These are phyloP conservation scores for Glycine soja DNA, from an alignment of 306 rosid species.

Conservation along the genomic window DNA sequence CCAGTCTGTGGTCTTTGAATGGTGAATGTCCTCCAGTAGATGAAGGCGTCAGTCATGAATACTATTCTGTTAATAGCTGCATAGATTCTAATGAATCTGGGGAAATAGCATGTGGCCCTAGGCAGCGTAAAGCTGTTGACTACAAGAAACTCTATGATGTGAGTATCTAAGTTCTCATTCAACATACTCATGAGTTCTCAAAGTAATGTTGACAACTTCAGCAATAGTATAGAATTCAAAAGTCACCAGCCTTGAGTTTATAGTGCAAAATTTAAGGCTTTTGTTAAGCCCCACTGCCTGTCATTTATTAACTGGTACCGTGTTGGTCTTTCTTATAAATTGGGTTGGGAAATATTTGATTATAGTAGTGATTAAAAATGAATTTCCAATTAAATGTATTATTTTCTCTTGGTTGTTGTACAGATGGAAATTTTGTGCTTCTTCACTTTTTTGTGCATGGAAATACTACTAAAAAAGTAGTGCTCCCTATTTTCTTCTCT, in stretches of 20 bases:
- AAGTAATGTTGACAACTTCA: background rate
- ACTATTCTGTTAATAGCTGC: constrained; percentile 52
- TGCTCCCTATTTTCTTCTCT: background rate
- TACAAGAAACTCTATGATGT: constrained; percentile 79
- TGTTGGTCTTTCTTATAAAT: constrained; percentile 25
- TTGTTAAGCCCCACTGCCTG: background rate
- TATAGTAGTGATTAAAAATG: constrained; percentile 16
- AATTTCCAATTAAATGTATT: constrained; percentile 11
- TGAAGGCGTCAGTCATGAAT: constrained; percentile 46
- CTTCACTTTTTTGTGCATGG: background rate
- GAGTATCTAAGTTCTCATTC: constrained; percentile 51
- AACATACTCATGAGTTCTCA: background rate
- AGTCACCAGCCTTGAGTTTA: background rate
- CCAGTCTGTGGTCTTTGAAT: constrained; percentile 62
- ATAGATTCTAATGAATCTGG: constrained; percentile 72
- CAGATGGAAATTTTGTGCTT: background rate
- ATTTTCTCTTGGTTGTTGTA: constrained; percentile 28
- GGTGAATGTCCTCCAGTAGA: constrained; percentile 47
- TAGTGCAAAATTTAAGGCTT: constrained; percentile 36
- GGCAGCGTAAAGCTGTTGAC: constrained; percentile 81
- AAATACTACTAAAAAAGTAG: constrained; percentile 6
- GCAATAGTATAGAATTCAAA: constrained; percentile 29
- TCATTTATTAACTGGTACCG: background rate
- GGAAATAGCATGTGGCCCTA: constrained; percentile 61
- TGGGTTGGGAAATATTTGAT: background rate